phyloP scores from a whole-genome alignment of 768 basidiomycete species.

The Hygrophorus russula region DNA sequence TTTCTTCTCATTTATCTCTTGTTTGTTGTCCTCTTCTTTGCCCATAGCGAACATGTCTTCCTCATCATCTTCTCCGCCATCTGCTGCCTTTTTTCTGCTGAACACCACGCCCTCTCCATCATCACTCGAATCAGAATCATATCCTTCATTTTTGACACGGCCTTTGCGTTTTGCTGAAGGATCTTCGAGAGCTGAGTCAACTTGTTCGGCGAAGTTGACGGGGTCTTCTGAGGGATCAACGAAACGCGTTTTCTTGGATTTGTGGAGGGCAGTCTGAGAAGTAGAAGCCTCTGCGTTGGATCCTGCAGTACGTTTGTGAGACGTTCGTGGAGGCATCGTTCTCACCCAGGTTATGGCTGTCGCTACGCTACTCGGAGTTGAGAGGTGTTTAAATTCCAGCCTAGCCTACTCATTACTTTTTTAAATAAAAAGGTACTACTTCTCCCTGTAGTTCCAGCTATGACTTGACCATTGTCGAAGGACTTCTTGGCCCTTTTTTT shows the following conservation, averaged over 20 bases:
- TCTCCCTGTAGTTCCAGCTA: too few species aligned
- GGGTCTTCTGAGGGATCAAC: constrained; percentile 70
- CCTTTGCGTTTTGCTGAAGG: constrained; percentile 54
- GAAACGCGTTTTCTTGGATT: constrained; percentile 67
- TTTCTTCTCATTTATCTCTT: constrained; percentile 33
- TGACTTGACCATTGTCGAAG: too few species aligned
- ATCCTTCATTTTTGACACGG: constrained; percentile 74
- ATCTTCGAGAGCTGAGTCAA: constrained; percentile 63
- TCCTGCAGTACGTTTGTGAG: constrained; percentile 32
- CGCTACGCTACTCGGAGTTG: too few species aligned
- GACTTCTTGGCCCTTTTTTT: too few species aligned
- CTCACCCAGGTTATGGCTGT: too few species aligned
- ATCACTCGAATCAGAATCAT: constrained; percentile 90
- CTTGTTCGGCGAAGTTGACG: constrained; percentile 64
- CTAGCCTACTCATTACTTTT: too few species aligned
- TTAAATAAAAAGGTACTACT: too few species aligned
- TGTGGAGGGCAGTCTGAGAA: constrained; percentile 18
- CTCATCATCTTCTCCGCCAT: constrained; percentile 50
- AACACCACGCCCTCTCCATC: constrained; percentile 89
- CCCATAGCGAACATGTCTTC: constrained; percentile 73
- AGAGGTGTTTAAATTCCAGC: too few species aligned
- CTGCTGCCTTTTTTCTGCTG: constrained; percentile 56
- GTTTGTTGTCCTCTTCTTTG: constrained; percentile 44
- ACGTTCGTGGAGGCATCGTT: constrained; percentile 24
- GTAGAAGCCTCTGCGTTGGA: constrained; percentile 21